Percentiles rank a stretch among this genome's conserved stretches.
phyloP scores from a whole-genome alignment of 768 basidiomycete species.

The Tulasnella sp. region DNA sequence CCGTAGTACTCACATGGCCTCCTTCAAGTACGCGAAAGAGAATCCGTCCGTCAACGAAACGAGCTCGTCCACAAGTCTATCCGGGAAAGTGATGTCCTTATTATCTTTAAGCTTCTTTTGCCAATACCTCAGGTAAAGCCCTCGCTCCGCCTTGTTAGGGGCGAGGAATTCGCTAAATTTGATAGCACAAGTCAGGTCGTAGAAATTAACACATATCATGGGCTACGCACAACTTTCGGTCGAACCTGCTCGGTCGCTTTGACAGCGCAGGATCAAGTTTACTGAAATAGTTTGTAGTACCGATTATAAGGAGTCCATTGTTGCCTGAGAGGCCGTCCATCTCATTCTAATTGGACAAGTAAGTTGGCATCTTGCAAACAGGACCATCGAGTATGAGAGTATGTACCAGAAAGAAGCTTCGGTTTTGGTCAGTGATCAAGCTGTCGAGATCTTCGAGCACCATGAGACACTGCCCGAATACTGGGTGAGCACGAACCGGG shows the following conservation, averaged over 20 bases:
- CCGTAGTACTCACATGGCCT: constrained; percentile 56
- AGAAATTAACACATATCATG: too few relatives aligned
- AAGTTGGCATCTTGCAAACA: neutral
- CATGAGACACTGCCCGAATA: constrained; percentile 40
- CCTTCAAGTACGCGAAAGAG: constrained; percentile 83
- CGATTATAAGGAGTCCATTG: constrained; percentile 68
- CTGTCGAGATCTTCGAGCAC: constrained; percentile 64
- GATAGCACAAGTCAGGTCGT: too few relatives aligned
- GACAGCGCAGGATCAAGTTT: constrained; percentile 67
- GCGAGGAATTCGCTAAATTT: constrained; percentile 42
- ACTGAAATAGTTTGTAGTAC: constrained; percentile 78
- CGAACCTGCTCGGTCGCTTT: constrained; percentile 71
- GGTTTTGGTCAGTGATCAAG: constrained; percentile 64
- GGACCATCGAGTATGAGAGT: constrained; percentile 21
- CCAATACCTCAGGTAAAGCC: constrained; percentile 68
- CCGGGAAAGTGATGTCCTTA: constrained; percentile 54
- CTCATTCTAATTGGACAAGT: constrained; percentile 14
- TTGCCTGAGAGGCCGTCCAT: constrained; percentile 66
- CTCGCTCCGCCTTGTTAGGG: constrained; percentile 53
- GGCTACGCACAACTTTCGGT: constrained; percentile 74
- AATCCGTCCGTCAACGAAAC: constrained; percentile 54
- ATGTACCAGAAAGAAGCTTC: constrained; percentile 63
- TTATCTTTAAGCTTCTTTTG: constrained; percentile 61
- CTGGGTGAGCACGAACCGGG: neutral
- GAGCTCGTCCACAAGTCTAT: constrained; percentile 48